phyloP scores from a whole-genome alignment of 345 rosid species.

The Eucalyptus polybractea region DNA sequence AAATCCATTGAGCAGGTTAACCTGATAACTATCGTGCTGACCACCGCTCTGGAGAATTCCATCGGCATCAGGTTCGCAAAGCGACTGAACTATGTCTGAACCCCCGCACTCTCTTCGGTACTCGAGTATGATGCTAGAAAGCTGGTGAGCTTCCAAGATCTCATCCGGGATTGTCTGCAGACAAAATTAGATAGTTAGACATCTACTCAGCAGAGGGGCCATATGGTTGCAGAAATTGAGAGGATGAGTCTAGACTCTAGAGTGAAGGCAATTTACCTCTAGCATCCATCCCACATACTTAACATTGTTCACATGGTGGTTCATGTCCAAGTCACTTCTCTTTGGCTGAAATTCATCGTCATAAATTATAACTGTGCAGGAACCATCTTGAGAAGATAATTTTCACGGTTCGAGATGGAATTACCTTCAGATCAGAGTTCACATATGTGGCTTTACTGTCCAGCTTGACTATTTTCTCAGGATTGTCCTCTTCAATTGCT shows the following conservation, averaged over 20 bases:
- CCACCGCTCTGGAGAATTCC: conserved; percentile 4
- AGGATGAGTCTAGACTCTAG: not conserved
- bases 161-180: conserved; percentile 42
- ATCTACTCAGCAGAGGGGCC: not conserved
- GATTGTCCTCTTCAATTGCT: conserved; percentile 44
- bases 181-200: not conserved
- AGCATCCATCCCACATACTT: conserved; percentile 68
- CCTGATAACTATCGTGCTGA: not conserved
- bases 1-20: conserved; percentile 10
- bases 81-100: conserved; percentile 44
- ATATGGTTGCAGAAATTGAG: not conserved
- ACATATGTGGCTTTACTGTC: conserved; percentile 35
- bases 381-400: not conserved
- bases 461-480: conserved; percentile 43
- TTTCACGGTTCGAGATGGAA: not conserved
- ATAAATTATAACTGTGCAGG: not conserved
- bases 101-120: conserved; percentile 52
- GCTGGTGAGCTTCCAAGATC: conserved; percentile 30
- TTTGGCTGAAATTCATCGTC: conserved; percentile 16
- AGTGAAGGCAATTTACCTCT: conserved; percentile 27
- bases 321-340: conserved; percentile 60
- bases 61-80: conserved; percentile 42
- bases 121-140: conserved; percentile 27
- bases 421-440: conserved; percentile 41
- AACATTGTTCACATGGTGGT: conserved; percentile 68